phyloP scores from a whole-genome alignment of 2,329 filamentous ascomycete species.

The Escovopsis weberi region DNA sequence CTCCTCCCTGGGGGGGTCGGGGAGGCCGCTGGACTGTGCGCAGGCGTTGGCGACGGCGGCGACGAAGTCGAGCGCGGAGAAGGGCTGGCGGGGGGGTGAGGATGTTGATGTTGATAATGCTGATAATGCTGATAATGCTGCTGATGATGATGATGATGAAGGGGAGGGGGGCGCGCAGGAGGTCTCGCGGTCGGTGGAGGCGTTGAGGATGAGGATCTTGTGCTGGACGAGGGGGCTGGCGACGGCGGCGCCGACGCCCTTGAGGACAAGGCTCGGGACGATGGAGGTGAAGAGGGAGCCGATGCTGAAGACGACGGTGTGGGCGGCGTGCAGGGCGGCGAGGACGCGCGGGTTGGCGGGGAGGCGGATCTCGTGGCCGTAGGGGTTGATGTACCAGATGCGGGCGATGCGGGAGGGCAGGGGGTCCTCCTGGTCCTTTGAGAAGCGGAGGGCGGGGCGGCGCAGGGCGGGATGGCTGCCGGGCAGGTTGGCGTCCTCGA shows the following conservation, averaged over 20 bases:
- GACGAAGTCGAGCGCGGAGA: constrained; percentile 69
- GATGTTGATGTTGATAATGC: too few species aligned
- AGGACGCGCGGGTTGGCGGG: constrained; percentile 70
- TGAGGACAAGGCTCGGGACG: constrained; percentile 64
- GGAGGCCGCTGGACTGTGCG: constrained; percentile 45
- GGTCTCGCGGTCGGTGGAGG: constrained; percentile 73
- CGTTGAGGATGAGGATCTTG: constrained; percentile 78
- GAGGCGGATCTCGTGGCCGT: constrained; percentile 88
- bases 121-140: too few species aligned
- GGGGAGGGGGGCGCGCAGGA: constrained; percentile 15
- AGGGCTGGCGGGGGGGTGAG: constrained; percentile 45
- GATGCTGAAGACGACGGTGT: constrained; percentile 75
- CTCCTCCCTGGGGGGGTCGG: constrained; percentile 15
- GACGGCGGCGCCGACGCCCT: constrained; percentile 52
- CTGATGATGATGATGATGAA: too few species aligned
- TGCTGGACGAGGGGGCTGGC: constrained; percentile 32
- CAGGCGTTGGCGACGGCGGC: constrained; percentile 64
- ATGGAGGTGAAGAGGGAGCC: constrained; percentile 89
- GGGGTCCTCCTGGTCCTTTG: constrained; percentile 61
- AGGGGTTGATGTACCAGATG: constrained; percentile 96
- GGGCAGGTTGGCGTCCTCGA: constrained; percentile 69
- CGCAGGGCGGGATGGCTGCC: constrained; percentile 69
- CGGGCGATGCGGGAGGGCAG: constrained; percentile 63
- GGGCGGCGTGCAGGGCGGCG: constrained; percentile 46
- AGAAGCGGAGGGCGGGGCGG: constrained; percentile 68